A percentile compares a stretch with the other conserved stretches of the same genome.
Evolutionary conservation across 306 rosid species (phyloP).

Genomic region (Sicyos edulis): DNA sequence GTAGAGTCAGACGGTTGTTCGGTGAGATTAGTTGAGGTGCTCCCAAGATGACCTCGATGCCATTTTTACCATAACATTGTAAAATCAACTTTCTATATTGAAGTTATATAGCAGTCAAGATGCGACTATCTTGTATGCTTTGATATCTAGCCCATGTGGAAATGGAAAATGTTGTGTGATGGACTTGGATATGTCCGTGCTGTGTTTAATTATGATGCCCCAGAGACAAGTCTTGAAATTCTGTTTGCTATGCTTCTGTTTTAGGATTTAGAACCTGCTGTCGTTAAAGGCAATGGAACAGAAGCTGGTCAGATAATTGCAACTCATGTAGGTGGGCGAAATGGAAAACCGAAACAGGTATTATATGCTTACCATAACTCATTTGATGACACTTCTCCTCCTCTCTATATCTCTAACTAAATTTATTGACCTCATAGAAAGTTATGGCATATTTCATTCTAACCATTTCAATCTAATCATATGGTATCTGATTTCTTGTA

Average conservation of each 20-base stretch:
- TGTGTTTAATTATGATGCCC: neutral
- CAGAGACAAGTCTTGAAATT: neutral
- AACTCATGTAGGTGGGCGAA: constrained; percentile 62
- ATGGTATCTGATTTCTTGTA: neutral
- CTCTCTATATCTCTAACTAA: neutral
- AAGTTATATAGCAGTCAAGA: neutral
- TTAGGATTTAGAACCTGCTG: constrained; percentile 61
- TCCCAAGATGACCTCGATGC: no score
- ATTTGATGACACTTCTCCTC: neutral
- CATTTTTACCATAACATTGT: neutral
- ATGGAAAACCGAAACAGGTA: constrained; percentile 88
- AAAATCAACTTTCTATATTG: constrained; percentile 8
- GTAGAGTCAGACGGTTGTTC: no score
- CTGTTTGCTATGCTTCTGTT: constrained; percentile 11
- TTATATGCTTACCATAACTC: constrained; percentile 4
- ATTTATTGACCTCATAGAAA: neutral
- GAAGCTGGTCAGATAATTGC: constrained; percentile 85
- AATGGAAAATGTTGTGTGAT: neutral
- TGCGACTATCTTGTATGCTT: neutral
- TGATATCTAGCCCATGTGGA: neutral
- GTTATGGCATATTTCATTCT: neutral
- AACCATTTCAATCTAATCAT: neutral
- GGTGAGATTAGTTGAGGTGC: no score
- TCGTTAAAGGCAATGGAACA: constrained; percentile 67
- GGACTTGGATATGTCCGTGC: neutral